Base-by-base conservation (phyloP, 495 filamentous ascomycete species). In the Xylaria palmicola region DNA sequence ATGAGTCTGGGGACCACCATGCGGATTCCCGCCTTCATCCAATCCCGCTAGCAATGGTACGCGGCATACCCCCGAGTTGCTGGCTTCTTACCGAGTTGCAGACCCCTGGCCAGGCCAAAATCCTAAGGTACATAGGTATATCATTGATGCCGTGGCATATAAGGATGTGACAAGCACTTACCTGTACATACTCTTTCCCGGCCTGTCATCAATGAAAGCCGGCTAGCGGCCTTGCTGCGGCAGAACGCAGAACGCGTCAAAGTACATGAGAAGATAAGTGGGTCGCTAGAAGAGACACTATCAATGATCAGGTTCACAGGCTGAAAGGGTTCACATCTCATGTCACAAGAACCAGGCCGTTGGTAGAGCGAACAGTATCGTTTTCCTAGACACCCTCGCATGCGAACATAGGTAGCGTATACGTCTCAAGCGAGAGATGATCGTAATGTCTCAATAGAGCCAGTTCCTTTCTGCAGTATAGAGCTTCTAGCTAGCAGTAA, bases 201-300 rank as follows among this genome's bases (percentile, higher is more conserved):
- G 36, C 49, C 22, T 20, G n/a, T 52, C 37, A 36, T 52, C 36
- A 59, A 5, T 40, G 8, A 20, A 7, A 44, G 32, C 47, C 57
- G 47, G 57, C 47, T 52, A 60, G 44, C 57, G 40, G 52, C 57
- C 36, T 60, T 20, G 29, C 27, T 52, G 48, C 57, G 57, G 48
- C 34, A 60, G 57, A 43, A 52, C 37, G 27, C n/a, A n/a, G n/a
- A n/a, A n/a, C n/a, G n/a, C n/a, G n/a, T n/a, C n/a, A n/a, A n/a
- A 6, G 44, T 48, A n/a, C 19, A 3, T 53, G 27, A 34, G 50
- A 13, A 52, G 26, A 27, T n/a, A 60, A 43, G 57, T 60, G 57
- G 57, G 57, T 52, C 57, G 37, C n/a, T 7, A 7, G 44, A 17
- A 34, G n/a, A 44, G 10, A 26, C 27, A n/a, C 45, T 15, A 39